Percentiles rank a stretch among this genome's conserved stretches.
Conservation (phyloP, 1,284 basidiomycete genomes). For the Moesziomyces sp. region DNA sequence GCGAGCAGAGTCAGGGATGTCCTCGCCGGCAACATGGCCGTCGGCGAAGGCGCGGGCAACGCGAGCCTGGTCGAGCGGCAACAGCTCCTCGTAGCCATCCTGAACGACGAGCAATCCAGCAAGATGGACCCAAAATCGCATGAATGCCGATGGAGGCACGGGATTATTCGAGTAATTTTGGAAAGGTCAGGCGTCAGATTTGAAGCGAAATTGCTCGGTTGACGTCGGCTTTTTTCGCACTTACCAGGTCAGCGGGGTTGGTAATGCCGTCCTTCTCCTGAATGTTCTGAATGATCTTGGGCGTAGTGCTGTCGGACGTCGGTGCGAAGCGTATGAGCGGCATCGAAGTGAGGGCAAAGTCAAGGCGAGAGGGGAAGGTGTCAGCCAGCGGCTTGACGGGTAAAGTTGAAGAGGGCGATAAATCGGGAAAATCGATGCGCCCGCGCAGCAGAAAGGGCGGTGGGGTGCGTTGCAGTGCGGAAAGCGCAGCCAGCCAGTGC, state of each 20-base stretch:
- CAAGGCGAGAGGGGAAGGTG: not conserved
- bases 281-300: constrained; percentile 76
- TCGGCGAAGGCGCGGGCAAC: constrained; percentile 41
- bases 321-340: not conserved
- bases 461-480: not conserved
- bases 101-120: not conserved
- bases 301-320: constrained; percentile 14
- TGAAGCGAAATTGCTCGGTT: not conserved
- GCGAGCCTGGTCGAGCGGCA: constrained; percentile 34
- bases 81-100: constrained; percentile 53
- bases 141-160: not conserved
- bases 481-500: not conserved
- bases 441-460: not conserved
- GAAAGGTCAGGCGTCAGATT: not conserved
- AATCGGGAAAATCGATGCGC: not conserved
- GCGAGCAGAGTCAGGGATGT: constrained; percentile 48
- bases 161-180: not conserved
- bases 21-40: constrained; percentile 49
- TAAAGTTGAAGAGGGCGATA: not conserved
- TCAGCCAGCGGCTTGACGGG: not conserved
- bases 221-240: constrained; percentile 7
- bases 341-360: not conserved
- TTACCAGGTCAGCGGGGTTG: constrained; percentile 64
- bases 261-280: constrained; percentile 73
- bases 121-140: not conserved